Percentiles rank a stretch among this genome's conserved stretches.
phyloP scores from a whole-genome alignment of 768 basidiomycete species.

The Mycena polygramma region DNA sequence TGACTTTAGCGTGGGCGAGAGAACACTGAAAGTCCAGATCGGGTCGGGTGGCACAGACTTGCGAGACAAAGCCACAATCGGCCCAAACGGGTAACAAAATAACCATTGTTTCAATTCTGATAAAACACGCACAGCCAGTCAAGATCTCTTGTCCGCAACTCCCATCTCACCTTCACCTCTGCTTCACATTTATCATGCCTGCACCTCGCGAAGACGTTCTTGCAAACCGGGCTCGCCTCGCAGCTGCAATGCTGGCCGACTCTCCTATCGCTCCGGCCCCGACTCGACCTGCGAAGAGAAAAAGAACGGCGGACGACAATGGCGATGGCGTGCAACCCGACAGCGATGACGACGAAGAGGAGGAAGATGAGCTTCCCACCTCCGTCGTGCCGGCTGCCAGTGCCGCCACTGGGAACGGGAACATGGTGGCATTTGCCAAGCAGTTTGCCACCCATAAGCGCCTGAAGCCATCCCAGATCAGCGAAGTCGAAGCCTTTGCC shows the following conservation, averaged over 20 bases:
- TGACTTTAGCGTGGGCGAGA: too few relatives aligned
- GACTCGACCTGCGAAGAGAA: background rate
- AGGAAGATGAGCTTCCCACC: background rate
- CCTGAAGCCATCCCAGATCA: constrained; percentile 10
- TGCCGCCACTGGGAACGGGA: background rate
- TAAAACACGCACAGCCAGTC: too few relatives aligned
- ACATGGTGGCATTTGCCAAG: constrained; percentile 4
- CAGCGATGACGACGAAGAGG: background rate
- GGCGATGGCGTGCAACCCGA: too few relatives aligned
- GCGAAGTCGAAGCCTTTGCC: constrained; percentile 5
- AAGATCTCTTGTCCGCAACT: too few relatives aligned
- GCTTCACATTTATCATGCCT: background rate
- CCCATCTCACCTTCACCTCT: background rate
- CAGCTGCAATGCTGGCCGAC: constrained; percentile 4
- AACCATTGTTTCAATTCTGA: too few relatives aligned
- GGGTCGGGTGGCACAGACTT: too few relatives aligned
- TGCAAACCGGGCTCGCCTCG: background rate
- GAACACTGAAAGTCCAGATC: too few relatives aligned
- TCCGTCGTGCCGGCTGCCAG: background rate
- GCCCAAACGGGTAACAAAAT: too few relatives aligned
- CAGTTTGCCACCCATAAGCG: constrained; percentile 13
- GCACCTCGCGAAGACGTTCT: background rate
- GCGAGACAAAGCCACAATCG: too few relatives aligned
- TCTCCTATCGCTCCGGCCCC: background rate
- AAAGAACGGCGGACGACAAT: background rate